These are phyloP conservation scores for Rhododendron molle DNA, from an alignment of 148 eudicot species.

Conservation along the genomic window DNA sequence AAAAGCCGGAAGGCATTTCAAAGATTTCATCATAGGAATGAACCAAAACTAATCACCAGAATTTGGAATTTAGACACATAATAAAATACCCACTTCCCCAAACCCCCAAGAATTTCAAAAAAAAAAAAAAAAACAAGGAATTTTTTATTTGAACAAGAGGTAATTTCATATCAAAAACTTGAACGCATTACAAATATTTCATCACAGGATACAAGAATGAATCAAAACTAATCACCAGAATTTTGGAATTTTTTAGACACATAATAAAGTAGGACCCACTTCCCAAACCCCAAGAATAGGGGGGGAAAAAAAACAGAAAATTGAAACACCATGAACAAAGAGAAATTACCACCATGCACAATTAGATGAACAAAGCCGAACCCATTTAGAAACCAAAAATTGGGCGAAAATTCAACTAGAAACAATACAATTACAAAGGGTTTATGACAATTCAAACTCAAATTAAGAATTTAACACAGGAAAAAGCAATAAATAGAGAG, in stretches of 20 bases:
- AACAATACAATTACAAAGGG: not conserved
- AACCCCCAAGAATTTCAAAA: not conserved
- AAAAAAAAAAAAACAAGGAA: too few relatives aligned
- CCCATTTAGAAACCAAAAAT: slow-evolving; percentile 1
- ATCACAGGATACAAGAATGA: not conserved
- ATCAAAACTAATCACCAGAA: not conserved
- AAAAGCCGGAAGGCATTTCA: too few relatives aligned
- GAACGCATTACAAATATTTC: not conserved
- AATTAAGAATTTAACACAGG: not conserved
- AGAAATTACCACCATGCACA: not conserved
- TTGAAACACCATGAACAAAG: not conserved
- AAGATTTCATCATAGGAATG: too few relatives aligned
- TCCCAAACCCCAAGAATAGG: not conserved
- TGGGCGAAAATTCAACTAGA: not conserved
- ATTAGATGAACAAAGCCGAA: not conserved
- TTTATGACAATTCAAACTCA: not conserved
- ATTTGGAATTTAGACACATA: not conserved
- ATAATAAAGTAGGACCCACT: not conserved
- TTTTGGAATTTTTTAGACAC: not conserved
- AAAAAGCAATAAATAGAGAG: not conserved
- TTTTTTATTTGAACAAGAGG: not conserved
- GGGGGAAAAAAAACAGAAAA: not conserved
- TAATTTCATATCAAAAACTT: too few relatives aligned
- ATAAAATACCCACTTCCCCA: not conserved
- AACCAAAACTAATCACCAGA: not conserved